Percentiles rank a stretch among this genome's conserved stretches.
phyloP scores from a whole-genome alignment of 495 filamentous ascomycete species.

The Penicillium pulvis region DNA sequence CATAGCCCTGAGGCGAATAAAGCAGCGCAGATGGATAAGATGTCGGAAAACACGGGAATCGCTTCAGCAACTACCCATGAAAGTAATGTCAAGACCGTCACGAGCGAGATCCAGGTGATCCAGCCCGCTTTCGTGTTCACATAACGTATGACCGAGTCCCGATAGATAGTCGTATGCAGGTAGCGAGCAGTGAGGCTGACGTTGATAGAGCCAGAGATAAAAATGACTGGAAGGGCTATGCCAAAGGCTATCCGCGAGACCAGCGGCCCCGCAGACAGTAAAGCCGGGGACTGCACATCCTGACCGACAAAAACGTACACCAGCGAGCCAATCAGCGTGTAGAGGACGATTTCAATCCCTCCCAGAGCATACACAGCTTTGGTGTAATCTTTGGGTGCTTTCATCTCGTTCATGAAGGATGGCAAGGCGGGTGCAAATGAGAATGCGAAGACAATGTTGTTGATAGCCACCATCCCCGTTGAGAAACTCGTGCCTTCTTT shows the following conservation, averaged over 20 bases:
- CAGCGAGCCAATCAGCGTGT: constrained; percentile 4
- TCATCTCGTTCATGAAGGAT: constrained; percentile 71
- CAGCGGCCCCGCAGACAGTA: constrained; percentile 57
- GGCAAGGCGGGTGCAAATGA: constrained; percentile 63
- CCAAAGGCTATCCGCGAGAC: constrained; percentile 70
- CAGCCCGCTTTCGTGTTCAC: constrained; percentile 57
- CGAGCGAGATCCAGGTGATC: constrained; percentile 56
- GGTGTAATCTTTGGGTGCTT: constrained; percentile 58
- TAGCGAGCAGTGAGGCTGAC: constrained; percentile 2
- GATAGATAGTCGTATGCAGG: constrained; percentile 38
- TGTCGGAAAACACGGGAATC: constrained; percentile 64
- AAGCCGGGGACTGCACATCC: constrained; percentile 62
- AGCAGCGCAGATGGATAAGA: constrained; percentile 58
- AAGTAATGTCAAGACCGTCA: constrained; percentile 52
- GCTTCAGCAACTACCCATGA: constrained; percentile 66
- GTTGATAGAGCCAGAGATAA: constrained; percentile 8
- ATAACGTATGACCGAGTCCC: constrained; percentile 49
- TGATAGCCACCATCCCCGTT: constrained; percentile 64
- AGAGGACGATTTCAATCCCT: background rate
- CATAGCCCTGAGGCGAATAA: constrained; percentile 64
- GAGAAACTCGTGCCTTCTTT: constrained; percentile 49
- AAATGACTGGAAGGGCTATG: constrained; percentile 44
- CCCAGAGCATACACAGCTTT: constrained; percentile 60
- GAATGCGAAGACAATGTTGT: constrained; percentile 68
- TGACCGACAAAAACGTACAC: constrained; percentile 2